phyloP scores from a whole-genome alignment of 192 early-diverging fungal genomes.

The Coemansia sp. region DNA sequence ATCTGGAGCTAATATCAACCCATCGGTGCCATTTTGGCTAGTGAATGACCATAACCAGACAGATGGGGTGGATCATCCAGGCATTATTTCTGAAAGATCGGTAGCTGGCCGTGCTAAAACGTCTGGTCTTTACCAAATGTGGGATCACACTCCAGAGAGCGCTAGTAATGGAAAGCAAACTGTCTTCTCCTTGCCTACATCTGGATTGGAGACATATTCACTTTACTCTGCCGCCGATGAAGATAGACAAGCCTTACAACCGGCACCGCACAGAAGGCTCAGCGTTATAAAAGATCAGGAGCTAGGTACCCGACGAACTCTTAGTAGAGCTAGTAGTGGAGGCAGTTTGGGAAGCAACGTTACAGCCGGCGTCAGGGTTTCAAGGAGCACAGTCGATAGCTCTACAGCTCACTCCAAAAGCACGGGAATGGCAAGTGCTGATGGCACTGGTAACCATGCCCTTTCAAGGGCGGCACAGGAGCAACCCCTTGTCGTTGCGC shows the following conservation, averaged over 20 bases:
- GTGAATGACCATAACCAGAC: constrained; percentile 15
- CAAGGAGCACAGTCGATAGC: background rate
- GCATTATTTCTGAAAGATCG: background rate
- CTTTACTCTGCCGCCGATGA: background rate
- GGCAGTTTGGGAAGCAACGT: background rate
- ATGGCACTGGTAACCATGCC: background rate
- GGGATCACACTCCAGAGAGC: background rate
- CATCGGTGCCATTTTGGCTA: constrained; percentile 21
- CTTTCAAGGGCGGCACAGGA: constrained; percentile 10
- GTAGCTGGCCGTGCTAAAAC: background rate
- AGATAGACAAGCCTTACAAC: background rate
- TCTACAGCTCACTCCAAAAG: background rate
- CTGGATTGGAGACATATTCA: background rate
- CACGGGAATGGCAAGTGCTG: background rate
- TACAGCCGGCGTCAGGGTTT: background rate
- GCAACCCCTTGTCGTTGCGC: constrained; percentile 19
- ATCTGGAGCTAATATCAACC: constrained; percentile 8
- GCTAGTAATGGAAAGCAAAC: background rate
- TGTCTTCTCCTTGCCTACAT: background rate
- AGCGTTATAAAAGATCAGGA: constrained; percentile 35
- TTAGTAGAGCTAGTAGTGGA: background rate
- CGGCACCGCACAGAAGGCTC: constrained; percentile 31
- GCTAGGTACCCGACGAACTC: constrained; percentile 13
- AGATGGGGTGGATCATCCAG: background rate
- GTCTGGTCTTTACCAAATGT: background rate